Evolutionary conservation across 169 alveolate genomes (phyloP).

Genomic region (Hepatocystis sp.): DNA sequence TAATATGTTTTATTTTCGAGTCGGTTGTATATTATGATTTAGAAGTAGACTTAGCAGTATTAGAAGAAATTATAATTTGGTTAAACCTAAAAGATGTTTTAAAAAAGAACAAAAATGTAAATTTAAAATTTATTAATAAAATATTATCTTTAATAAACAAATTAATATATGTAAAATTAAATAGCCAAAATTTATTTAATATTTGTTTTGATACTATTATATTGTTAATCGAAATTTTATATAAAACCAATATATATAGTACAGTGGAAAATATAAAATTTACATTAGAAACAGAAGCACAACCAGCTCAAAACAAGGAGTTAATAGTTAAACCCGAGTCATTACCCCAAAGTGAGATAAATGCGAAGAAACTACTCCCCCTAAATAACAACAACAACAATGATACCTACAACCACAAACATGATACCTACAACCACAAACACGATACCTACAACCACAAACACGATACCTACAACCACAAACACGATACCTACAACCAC

Average conservation of each 20-base stretch:
- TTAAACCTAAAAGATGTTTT: conserved; percentile 34
- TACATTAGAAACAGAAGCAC: conserved; percentile 5
- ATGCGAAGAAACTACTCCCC: too few species aligned
- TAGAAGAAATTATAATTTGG: conserved; percentile 17
- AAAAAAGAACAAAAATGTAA: conserved; percentile 19
- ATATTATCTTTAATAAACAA: conserved; percentile 28
- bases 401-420: not conserved
- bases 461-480: too few species aligned
- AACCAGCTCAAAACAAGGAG: not conserved
- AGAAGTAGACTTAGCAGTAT: conserved; percentile 21
- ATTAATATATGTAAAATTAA: conserved; percentile 7
- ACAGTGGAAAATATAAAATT: not conserved
- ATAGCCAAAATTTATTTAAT: conserved; percentile 28
- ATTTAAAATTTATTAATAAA: conserved; percentile 21
- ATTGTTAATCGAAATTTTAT: conserved; percentile 15
- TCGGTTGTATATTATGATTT: conserved; percentile 4
- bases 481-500: too few species aligned
- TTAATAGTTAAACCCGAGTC: not conserved
- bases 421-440: too few species aligned
- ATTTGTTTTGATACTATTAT: conserved; percentile 9
- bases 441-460: too few species aligned
- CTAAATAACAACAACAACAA: too few species aligned
- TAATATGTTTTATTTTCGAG: conserved; percentile 19
- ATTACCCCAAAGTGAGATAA: not conserved
- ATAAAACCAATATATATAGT: conserved; percentile 11